Evolutionary conservation across 2,329 filamentous ascomycete species (phyloP).

Genomic region (Tolypocladium capitatum): DNA sequence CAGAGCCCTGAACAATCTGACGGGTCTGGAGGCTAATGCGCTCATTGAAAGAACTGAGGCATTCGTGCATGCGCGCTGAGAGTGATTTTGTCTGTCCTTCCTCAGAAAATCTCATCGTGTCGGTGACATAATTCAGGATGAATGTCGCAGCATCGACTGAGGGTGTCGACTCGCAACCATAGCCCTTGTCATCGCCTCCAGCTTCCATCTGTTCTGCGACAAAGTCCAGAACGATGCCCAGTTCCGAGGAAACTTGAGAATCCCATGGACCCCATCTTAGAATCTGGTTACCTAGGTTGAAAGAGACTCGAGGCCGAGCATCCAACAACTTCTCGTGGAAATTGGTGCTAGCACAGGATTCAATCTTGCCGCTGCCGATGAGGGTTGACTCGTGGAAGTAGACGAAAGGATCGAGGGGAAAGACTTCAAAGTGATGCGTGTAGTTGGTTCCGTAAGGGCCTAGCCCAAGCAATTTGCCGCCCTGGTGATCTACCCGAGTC

Average conservation of each 20-base stretch:
- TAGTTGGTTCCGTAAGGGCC: slow-evolving; percentile 49
- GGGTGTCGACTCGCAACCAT: slow-evolving; percentile 3
- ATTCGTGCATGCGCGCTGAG: slow-evolving; percentile 27
- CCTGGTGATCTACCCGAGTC: slow-evolving; percentile 6
- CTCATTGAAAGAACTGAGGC: slow-evolving; percentile 26
- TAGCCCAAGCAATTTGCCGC: slow-evolving; percentile 32
- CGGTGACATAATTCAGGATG: slow-evolving; percentile 32
- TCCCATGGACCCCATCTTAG: slow-evolving; percentile 46
- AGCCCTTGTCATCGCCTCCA: neutral
- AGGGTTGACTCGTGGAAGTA: slow-evolving; percentile 49
- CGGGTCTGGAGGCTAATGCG: slow-evolving; percentile 12
- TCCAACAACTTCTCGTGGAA: slow-evolving; percentile 15
- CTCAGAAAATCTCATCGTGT: slow-evolving; percentile 25
- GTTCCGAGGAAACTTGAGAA: slow-evolving; percentile 43
- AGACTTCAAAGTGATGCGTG: slow-evolving; percentile 48
- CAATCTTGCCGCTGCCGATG: slow-evolving; percentile 39
- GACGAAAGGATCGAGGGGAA: slow-evolving; percentile 39
- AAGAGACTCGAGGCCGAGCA: slow-evolving; percentile 21
- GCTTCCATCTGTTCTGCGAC: slow-evolving; percentile 32
- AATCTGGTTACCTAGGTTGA: slow-evolving; percentile 32
- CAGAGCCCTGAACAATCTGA: neutral
- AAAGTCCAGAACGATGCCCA: slow-evolving; percentile 49
- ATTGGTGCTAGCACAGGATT: slow-evolving; percentile 20
- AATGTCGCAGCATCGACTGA: slow-evolving; percentile 26
- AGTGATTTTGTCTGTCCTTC: slow-evolving; percentile 26